Evolutionary conservation across 441 rosid species (phyloP).

Genomic region (Arabidopsis hybrid): DNA sequence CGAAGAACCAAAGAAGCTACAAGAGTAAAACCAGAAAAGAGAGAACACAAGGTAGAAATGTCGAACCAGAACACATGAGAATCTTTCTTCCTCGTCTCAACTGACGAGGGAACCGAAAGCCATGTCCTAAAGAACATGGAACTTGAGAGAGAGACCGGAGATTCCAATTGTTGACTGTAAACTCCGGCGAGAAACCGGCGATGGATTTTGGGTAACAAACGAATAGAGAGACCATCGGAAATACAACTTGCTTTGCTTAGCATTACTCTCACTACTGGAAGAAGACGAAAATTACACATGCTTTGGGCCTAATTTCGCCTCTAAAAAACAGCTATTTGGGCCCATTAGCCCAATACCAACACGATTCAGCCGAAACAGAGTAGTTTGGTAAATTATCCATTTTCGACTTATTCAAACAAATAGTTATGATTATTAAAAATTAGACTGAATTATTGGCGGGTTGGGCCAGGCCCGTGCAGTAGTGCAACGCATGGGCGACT

Average conservation of each 20-base stretch:
- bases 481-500: conserved; percentile 13
- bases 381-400: too few species aligned
- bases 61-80: conserved; percentile 49
- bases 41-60: conserved; percentile 15
- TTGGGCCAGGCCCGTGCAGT: conserved; percentile 2
- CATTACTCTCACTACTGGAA: not conserved
- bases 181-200: conserved; percentile 37
- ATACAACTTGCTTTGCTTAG: not conserved
- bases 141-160: not conserved
- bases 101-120: conserved; percentile 35
- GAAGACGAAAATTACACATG: not conserved
- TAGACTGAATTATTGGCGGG: not conserved
- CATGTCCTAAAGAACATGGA: conserved; percentile 32
- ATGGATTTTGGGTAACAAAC: conserved; percentile 35
- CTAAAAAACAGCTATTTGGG: not conserved
- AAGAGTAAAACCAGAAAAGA: not conserved
- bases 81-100: conserved; percentile 34
- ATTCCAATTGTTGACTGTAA: conserved; percentile 3
- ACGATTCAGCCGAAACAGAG: too few species aligned
- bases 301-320: too few species aligned
- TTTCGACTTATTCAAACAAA: too few species aligned
- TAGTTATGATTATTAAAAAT: not conserved
- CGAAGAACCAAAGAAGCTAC: not conserved
- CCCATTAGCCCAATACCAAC: not conserved
- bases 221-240: conserved; percentile 50